These are phyloP conservation scores for Cryptosporidium ubiquitum DNA, from an alignment of 169 alveolate genomes.

Conservation along the genomic window DNA sequence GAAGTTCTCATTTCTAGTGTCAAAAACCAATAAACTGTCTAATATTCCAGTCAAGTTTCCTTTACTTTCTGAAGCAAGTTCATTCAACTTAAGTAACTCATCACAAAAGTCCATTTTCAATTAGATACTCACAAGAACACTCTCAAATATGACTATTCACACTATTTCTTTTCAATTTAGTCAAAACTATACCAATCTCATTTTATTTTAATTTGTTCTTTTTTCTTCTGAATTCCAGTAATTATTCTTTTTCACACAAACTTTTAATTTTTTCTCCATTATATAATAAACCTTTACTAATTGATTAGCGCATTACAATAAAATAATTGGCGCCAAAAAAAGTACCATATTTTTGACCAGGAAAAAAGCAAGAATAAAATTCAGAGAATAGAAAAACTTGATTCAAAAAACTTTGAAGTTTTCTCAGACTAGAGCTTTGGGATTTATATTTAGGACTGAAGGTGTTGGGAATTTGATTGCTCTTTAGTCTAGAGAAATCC, in stretches of 20 bases:
- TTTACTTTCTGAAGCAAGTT: neutral
- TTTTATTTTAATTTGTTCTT: neutral
- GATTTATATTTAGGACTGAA: neutral
- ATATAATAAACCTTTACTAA: neutral
- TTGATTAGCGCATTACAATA: neutral
- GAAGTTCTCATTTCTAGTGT: slow-evolving; percentile 47
- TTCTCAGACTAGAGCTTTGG: neutral
- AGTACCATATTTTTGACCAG: slow-evolving; percentile 3
- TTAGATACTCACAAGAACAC: neutral
- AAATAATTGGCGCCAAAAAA: neutral
- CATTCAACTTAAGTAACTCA: slow-evolving; percentile 16
- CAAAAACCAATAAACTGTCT: slow-evolving; percentile 3
- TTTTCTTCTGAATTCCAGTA: neutral
- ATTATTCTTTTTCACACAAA: neutral
- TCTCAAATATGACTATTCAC: neutral
- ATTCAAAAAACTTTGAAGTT: neutral
- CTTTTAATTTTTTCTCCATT: neutral
- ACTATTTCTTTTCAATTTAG: neutral
- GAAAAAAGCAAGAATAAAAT: neutral
- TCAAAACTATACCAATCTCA: neutral
- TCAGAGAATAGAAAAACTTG: neutral
- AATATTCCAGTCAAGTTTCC: slow-evolving; percentile 10
- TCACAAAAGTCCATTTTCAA: slow-evolving; percentile 17
- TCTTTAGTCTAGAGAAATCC: neutral
- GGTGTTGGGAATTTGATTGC: neutral